Percentiles rank a stretch among this genome's conserved stretches.
Conservation (phyloP, 2,329 filamentous ascomycete species). For the Stenocarpella maydis region DNA sequence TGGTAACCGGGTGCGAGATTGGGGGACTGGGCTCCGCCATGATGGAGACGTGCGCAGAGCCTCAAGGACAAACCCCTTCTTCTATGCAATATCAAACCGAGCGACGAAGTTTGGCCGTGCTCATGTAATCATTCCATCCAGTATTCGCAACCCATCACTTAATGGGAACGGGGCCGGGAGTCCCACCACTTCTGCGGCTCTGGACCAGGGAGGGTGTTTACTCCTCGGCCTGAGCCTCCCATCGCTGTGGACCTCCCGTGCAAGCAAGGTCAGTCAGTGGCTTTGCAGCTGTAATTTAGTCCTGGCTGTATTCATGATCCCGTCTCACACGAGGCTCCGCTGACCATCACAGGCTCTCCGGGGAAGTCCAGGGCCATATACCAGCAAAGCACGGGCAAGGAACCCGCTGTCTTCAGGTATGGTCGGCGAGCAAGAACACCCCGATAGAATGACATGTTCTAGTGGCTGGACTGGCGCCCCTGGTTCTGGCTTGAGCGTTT, state of each 20-base stretch:
- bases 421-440: neutral
- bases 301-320: neutral
- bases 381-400: neutral
- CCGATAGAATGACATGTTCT: neutral
- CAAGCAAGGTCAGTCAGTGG: neutral
- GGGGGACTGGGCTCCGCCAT: neutral
- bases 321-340: neutral
- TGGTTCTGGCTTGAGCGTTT: neutral
- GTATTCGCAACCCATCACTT: neutral
- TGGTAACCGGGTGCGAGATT: neutral
- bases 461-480: neutral
- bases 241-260: constrained; percentile 12
- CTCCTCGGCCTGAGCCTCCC: constrained; percentile 1
- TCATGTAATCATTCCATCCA: neutral
- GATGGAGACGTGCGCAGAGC: neutral
- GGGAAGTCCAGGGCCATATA: neutral
- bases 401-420: neutral
- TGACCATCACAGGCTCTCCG: neutral
- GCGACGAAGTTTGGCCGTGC: neutral
- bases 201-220: neutral
- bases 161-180: neutral
- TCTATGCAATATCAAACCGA: neutral
- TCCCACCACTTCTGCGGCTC: constrained; percentile 5
- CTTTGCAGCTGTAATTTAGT: constrained; percentile 8
- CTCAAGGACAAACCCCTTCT: neutral